Evolutionary conservation across 2,329 filamentous ascomycete genomes (phyloP).

Genomic region (Colletotrichum cordylinicola): DNA sequence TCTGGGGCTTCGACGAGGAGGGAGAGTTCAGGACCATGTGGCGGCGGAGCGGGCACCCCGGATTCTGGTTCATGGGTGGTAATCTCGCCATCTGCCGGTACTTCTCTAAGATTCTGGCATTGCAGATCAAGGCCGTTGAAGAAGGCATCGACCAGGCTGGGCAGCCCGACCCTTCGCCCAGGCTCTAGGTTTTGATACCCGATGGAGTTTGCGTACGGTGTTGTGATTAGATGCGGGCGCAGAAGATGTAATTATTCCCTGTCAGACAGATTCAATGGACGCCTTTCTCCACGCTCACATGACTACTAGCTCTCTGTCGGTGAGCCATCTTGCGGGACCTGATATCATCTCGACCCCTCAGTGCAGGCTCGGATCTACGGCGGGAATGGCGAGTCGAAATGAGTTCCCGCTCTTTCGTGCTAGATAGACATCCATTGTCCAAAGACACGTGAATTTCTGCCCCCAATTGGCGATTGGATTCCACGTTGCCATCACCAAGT

Average conservation of each 20-base stretch:
- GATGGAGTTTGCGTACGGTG: neutral
- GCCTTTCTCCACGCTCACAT: neutral
- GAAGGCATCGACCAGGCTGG: conserved; percentile 8
- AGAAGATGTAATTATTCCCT: neutral
- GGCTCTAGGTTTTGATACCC: neutral
- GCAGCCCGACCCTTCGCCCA: neutral
- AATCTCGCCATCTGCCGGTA: conserved; percentile 38
- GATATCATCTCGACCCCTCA: neutral
- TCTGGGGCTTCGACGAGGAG: conserved; percentile 55
- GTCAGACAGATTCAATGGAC: neutral
- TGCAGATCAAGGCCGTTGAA: conserved; percentile 28
- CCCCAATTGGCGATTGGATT: neutral
- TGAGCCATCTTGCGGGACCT: neutral
- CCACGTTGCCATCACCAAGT: neutral
- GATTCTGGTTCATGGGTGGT: conserved; percentile 43
- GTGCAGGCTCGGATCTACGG: neutral
- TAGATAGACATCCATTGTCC: neutral
- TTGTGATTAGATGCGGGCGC: neutral
- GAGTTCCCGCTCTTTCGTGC: neutral
- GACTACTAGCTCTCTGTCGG: neutral
- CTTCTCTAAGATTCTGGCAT: conserved; percentile 37
- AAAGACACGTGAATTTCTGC: neutral
- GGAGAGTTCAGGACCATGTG: conserved; percentile 46
- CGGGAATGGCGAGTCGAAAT: neutral
- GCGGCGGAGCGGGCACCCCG: conserved; percentile 36